A percentile compares a stretch with the other conserved stretches of the same genome.
phyloP scores from a whole-genome alignment of 2,329 filamentous ascomycete species.

The Metarhizium robertsii region DNA sequence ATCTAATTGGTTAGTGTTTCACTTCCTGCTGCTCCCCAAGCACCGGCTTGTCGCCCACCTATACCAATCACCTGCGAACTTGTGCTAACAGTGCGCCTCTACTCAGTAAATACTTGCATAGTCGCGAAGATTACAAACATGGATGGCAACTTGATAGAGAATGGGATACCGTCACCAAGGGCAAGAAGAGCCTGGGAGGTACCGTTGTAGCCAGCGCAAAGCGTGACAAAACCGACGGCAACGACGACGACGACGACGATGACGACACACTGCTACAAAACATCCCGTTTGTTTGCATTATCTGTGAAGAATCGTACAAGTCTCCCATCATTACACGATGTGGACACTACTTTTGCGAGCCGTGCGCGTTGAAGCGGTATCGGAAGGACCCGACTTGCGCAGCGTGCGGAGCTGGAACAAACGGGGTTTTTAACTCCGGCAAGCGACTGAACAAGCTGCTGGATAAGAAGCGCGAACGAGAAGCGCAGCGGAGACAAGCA shows the following conservation, averaged over 20 bases:
- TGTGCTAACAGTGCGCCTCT: neutral
- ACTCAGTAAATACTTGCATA: slow-evolving; percentile 60
- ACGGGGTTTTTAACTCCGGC: slow-evolving; percentile 82
- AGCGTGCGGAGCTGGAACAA: slow-evolving; percentile 74
- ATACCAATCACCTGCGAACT: neutral
- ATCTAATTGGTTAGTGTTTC: slow-evolving; percentile 29
- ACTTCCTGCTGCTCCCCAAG: slow-evolving; percentile 23
- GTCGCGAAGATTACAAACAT: slow-evolving; percentile 71
- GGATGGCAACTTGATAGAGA: slow-evolving; percentile 94
- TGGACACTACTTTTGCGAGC: slow-evolving; percentile 92
- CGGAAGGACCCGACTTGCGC: slow-evolving; percentile 80
- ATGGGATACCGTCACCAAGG: slow-evolving; percentile 80
- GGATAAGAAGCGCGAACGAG: slow-evolving; percentile 59
- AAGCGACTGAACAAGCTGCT: slow-evolving; percentile 75
- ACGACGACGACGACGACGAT: slow-evolving; percentile 44
- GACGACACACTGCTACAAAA: slow-evolving; percentile 61
- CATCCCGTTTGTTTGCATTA: slow-evolving; percentile 84
- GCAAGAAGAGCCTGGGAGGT: slow-evolving; percentile 51
- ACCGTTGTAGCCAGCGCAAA: slow-evolving; percentile 54
- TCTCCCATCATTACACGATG: slow-evolving; percentile 81
- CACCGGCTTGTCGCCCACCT: neutral
- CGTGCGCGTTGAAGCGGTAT: slow-evolving; percentile 79
- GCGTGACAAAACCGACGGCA: slow-evolving; percentile 25
- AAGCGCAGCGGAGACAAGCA: slow-evolving; percentile 46
- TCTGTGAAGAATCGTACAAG: slow-evolving; percentile 72